These are phyloP conservation scores for Prillingera fragicola DNA, from an alignment of 1,284 basidiomycete genomes.

Conservation along the genomic window DNA sequence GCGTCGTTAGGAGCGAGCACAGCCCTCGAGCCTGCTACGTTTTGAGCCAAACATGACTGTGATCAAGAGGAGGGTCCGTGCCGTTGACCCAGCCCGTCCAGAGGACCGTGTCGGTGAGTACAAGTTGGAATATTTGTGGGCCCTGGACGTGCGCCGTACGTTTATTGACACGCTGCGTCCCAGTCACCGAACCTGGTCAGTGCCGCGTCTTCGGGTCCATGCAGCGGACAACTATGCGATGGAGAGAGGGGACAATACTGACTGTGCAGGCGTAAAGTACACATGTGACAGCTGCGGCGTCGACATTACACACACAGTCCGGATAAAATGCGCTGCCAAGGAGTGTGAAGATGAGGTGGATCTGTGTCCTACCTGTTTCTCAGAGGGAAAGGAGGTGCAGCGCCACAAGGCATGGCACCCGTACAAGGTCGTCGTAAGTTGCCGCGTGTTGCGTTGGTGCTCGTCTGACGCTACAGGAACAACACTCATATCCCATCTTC, in stretches of 20 bases:
- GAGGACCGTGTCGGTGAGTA: conserved; percentile 38
- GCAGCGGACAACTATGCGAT: not conserved
- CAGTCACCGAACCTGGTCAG: conserved; percentile 38
- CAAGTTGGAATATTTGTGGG: not conserved
- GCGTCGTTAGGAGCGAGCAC: not conserved
- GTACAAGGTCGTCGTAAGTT: conserved; percentile 82
- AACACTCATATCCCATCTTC: conserved; percentile 94
- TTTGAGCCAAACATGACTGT: conserved; percentile 47
- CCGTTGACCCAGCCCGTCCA: conserved; percentile 30
- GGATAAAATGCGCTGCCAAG: conserved; percentile 82
- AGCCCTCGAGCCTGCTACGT: not conserved
- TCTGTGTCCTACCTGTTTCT: conserved; percentile 85
- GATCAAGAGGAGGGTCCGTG: conserved; percentile 40
- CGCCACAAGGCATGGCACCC: conserved; percentile 82
- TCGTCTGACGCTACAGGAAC: conserved; percentile 57
- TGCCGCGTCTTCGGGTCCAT: not conserved
- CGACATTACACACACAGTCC: conserved; percentile 70
- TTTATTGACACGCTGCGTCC: not conserved
- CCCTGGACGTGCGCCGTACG: not conserved
- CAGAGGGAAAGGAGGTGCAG: conserved; percentile 80
- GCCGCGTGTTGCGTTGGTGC: not conserved
- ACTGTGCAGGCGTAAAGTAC: conserved; percentile 40
- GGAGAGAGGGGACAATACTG: too few relatives aligned
- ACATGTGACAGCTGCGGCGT: conserved; percentile 48
- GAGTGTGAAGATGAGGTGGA: conserved; percentile 79